Evolutionary conservation across 495 filamentous ascomycete species (phyloP), one percentile per base, ranked within the genome.

Genomic region (Penicillium daleae): DNA sequence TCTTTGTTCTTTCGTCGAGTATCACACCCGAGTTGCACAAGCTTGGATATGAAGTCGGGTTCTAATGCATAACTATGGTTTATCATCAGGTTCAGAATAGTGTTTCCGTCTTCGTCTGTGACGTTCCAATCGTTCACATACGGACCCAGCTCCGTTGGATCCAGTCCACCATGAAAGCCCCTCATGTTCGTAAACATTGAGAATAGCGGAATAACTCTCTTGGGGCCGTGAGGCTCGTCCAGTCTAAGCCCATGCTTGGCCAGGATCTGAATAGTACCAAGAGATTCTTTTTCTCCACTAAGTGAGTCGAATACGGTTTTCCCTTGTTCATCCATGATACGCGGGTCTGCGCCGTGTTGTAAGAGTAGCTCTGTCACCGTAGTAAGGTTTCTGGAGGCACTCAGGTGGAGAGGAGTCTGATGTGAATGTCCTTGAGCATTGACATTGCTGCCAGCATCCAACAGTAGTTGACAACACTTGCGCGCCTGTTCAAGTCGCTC

Each of bases 111-210:
- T 3, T 22, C 33, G 27, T 58, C 44, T 1, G n/a, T n/a, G 15
- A 33, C 17, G 22, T 49, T 58, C 56, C 56, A 58, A 50, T 58
- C 19, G 6, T 24, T 50, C 29, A 58, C 56, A 58, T 24, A 48
- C 4, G 56, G 56, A 19, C 4, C 17, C 12, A 58, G 44, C 2
- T 17, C 12, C 3, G 4, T 12, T 22, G 27, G 56, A 35, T 58
- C 42, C 1, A 58, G 10, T 21, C 22, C 27, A 0, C n/a, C 24
- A 6, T 5, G 0, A 39, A 31, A 26, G 48, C 24, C 15, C 22
- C 33, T 24, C 29, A 8, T 6, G 13, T 2, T 17, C 19, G 24
- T 6, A 19, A 58, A 33, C 24, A 48, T 33, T 13, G 37, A 21
- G 24, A 32, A 42, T 4, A 58, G 27, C 2, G 56, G 56, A 2